Conservation (phyloP, 2,329 filamentous ascomycete species). For the Fusarium nematophilum region DNA sequence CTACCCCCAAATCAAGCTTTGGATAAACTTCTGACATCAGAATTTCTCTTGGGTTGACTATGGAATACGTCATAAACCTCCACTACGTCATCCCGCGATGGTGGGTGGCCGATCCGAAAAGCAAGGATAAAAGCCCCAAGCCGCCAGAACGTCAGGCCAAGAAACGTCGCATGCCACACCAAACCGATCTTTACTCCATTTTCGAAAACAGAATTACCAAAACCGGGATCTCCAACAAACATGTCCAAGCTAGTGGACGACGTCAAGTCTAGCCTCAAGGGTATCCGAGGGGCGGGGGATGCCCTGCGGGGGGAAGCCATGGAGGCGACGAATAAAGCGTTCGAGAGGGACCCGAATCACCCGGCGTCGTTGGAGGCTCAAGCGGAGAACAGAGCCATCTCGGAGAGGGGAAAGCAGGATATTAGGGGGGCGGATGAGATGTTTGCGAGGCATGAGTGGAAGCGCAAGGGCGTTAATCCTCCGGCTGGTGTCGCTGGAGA, state of each 20-base stretch:
- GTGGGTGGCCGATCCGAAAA: not conserved
- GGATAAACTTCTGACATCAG: not conserved
- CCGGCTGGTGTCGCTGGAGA: slow-evolving; percentile 3
- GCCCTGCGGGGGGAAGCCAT: slow-evolving; percentile 33
- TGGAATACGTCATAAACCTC: slow-evolving; percentile 2
- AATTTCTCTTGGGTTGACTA: not conserved
- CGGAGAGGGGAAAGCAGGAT: slow-evolving; percentile 36
- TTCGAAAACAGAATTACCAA: not conserved
- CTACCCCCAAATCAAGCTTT: too few species aligned
- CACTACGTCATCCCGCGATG: slow-evolving; percentile 1
- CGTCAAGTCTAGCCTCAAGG: slow-evolving; percentile 40
- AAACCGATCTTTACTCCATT: not conserved
- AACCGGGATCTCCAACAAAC: too few species aligned
- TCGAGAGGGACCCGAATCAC: slow-evolving; percentile 29
- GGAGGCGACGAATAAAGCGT: slow-evolving; percentile 36
- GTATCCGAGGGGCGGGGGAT: slow-evolving; percentile 39
- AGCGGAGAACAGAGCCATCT: slow-evolving; percentile 15
- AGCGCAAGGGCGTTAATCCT: slow-evolving; percentile 20
- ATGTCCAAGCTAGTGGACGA: slow-evolving; percentile 40
- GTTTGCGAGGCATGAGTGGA: slow-evolving; percentile 34
- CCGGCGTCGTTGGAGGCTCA: slow-evolving; percentile 8
- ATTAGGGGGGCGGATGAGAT: slow-evolving; percentile 30
- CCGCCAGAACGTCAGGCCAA: not conserved
- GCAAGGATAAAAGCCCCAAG: not conserved
- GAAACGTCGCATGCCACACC: not conserved